Conservation (phyloP, 805 yeast genomes). For the Myxozyma neglecta region DNA sequence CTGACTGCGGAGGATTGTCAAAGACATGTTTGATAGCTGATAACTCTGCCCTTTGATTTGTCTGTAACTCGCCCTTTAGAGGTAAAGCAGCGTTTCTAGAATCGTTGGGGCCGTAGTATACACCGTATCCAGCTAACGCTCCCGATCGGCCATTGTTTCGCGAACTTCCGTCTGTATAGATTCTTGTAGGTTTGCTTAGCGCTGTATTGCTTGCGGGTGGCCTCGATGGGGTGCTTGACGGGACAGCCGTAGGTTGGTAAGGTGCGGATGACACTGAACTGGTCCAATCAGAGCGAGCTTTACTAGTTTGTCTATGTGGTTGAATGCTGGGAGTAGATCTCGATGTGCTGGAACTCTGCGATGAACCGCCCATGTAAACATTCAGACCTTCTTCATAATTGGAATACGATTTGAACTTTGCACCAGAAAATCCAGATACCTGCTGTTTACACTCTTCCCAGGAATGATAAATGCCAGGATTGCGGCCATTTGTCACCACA, state of each 20-base stretch:
- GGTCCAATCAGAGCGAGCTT: neutral
- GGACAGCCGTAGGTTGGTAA: no score
- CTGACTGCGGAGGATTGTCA: neutral
- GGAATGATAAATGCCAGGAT: conserved; percentile 54
- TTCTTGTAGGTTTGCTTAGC: conserved; percentile 12
- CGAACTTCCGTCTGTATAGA: conserved; percentile 81
- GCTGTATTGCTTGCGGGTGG: no score
- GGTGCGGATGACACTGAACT: no score
- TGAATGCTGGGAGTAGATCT: neutral
- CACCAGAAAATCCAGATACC: conserved; percentile 50
- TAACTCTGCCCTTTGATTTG: conserved; percentile 82
- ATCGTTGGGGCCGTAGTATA: conserved; percentile 60
- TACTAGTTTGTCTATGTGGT: neutral
- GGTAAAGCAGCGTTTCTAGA: conserved; percentile 52
- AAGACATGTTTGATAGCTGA: conserved; percentile 50
- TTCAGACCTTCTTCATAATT: conserved; percentile 49
- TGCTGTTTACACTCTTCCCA: conserved; percentile 56
- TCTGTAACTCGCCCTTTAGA: conserved; percentile 51
- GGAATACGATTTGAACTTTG: conserved; percentile 49
- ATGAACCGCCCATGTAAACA: no score
- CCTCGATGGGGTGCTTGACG: no score
- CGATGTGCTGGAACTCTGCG: no score
- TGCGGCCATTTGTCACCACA: conserved; percentile 57
- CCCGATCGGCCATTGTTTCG: conserved; percentile 54
- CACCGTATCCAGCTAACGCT: conserved; percentile 70